These are phyloP conservation scores for Hyaloscypha hepaticicola DNA, from an alignment of 495 filamentous ascomycete species.

Conservation along the genomic window DNA sequence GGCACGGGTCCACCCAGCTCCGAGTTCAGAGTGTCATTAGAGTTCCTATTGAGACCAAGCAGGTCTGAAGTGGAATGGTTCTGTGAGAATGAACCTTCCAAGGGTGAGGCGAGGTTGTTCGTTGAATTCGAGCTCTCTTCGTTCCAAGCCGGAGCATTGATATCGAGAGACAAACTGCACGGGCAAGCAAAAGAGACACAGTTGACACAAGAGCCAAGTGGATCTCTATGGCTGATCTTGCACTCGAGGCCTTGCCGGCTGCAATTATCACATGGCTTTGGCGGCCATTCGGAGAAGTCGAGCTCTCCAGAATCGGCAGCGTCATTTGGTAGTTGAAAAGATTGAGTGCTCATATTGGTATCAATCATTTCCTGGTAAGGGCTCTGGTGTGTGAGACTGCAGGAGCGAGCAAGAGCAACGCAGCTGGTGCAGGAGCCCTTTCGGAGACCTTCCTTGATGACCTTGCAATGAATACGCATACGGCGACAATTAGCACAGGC, in stretches of 20 bases:
- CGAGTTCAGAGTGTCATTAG: slow-evolving; percentile 14
- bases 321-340: slow-evolving; percentile 47
- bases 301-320: slow-evolving; percentile 33
- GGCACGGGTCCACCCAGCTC: slow-evolving; percentile 10
- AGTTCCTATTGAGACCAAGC: slow-evolving; percentile 1
- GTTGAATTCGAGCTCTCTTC: slow-evolving; percentile 6
- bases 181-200: slow-evolving; percentile 70
- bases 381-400: slow-evolving; percentile 47
- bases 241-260: slow-evolving; percentile 66
- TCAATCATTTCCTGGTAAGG: slow-evolving; percentile 31
- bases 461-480: slow-evolving; percentile 72
- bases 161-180: slow-evolving; percentile 58
- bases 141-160: not conserved
- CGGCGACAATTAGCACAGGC: slow-evolving; percentile 72
- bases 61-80: slow-evolving; percentile 19
- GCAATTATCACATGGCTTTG: slow-evolving; percentile 66
- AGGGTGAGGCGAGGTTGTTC: not conserved
- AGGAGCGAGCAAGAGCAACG: slow-evolving; percentile 64
- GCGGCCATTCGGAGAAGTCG: not conserved
- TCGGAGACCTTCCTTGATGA: slow-evolving; percentile 64
- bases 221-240: slow-evolving; percentile 47
- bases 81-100: not conserved
- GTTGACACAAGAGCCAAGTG: slow-evolving; percentile 68
- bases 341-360: slow-evolving; percentile 44
- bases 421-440: slow-evolving; percentile 74